Percentiles rank a stretch among this genome's conserved stretches.
phyloP scores from a whole-genome alignment of 441 rosid genomes.

The Erysimum pusillum region DNA sequence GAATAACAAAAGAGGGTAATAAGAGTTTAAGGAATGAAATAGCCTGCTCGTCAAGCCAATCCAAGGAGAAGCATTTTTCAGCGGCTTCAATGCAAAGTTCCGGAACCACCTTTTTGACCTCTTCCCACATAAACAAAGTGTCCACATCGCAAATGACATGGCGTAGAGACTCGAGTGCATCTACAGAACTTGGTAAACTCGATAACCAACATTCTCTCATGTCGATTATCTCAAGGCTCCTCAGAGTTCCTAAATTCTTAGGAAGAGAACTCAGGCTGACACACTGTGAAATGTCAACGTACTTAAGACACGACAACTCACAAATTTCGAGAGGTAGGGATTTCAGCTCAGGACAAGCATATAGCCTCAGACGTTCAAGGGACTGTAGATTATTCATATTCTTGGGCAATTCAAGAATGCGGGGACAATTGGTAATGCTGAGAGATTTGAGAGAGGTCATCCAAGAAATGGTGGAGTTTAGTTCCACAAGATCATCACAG shows the following conservation, averaged over 20 bases:
- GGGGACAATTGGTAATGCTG: conserved; percentile 84
- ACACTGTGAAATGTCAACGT: conserved; percentile 80
- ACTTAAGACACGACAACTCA: conserved; percentile 60
- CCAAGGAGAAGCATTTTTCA: conserved; percentile 61
- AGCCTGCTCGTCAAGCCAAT: conserved; percentile 69
- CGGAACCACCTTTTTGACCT: conserved; percentile 50
- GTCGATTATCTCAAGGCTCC: conserved; percentile 75
- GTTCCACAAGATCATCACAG: conserved; percentile 67
- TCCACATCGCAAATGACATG: conserved; percentile 71
- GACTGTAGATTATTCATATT: conserved; percentile 56
- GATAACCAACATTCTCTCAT: conserved; percentile 75
- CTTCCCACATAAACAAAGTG: conserved; percentile 59
- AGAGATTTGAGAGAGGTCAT: conserved; percentile 59
- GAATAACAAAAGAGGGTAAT: background rate
- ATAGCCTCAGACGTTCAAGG: conserved; percentile 63
- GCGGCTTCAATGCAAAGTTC: conserved; percentile 65
- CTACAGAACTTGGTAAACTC: conserved; percentile 58
- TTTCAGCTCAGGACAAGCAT: conserved; percentile 72
- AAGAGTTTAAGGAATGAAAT: background rate
- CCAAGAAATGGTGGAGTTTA: conserved; percentile 60
- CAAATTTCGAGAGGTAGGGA: conserved; percentile 60
- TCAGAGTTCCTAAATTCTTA: conserved; percentile 54
- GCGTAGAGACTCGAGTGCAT: conserved; percentile 50
- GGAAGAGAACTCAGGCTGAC: conserved; percentile 65
- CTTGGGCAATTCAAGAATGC: conserved; percentile 57